Evolutionary conservation across 2,329 filamentous ascomycete species (phyloP).

Genomic region (Colletotrichum costaricense): DNA sequence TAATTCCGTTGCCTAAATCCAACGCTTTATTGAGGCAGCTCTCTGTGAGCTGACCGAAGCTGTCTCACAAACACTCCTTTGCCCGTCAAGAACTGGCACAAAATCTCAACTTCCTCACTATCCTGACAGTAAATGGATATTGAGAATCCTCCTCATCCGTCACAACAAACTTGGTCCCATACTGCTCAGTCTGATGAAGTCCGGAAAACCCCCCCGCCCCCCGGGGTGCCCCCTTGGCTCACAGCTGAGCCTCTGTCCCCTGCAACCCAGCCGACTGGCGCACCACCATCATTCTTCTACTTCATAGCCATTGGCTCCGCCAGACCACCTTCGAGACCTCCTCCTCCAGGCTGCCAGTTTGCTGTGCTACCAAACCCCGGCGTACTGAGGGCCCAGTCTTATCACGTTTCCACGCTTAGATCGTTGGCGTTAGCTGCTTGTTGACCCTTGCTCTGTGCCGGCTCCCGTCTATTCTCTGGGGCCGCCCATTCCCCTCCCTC

Average conservation of each 20-base stretch:
- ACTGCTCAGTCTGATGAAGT: conserved; percentile 6
- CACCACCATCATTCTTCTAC: conserved; percentile 19
- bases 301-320: conserved; percentile 21
- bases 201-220: not conserved
- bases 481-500: conserved; percentile 5
- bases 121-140: not conserved
- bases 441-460: conserved; percentile 29
- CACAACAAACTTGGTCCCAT: not conserved
- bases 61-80: not conserved
- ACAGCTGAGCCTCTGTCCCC: conserved; percentile 27
- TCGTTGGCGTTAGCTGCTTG: not conserved
- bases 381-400: not conserved
- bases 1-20: not conserved
- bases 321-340: conserved; percentile 27
- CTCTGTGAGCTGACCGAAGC: not conserved
- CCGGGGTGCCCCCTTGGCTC: conserved; percentile 2
- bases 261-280: conserved; percentile 17
- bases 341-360: conserved; percentile 19
- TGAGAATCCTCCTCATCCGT: not conserved
- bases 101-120: not conserved
- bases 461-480: conserved; percentile 2
- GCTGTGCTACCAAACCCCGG: conserved; percentile 15
- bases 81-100: not conserved
- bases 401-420: conserved; percentile 6
- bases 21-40: not conserved